These are phyloP conservation scores for Cercophora samala DNA, from an alignment of 495 filamentous ascomycete genomes.

Conservation along the genomic window DNA sequence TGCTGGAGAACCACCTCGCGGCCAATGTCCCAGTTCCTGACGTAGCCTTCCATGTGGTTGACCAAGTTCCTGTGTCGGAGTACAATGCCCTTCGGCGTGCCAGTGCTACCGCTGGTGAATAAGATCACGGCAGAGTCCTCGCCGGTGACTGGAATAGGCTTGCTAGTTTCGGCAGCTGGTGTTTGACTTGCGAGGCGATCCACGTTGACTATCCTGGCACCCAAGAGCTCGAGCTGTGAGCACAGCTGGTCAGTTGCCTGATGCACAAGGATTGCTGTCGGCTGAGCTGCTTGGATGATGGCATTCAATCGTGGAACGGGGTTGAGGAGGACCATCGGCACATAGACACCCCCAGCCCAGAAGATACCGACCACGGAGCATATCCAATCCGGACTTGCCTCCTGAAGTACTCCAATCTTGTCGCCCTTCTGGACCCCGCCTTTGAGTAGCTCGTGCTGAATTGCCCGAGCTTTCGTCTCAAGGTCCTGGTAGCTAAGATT, in stretches of 20 bases:
- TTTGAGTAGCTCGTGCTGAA: too few relatives aligned
- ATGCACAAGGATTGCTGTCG: conserved; percentile 38
- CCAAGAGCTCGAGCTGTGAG: too few relatives aligned
- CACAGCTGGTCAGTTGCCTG: too few relatives aligned
- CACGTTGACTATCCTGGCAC: too few relatives aligned
- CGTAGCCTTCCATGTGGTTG: conserved; percentile 21
- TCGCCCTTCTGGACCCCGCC: too few relatives aligned
- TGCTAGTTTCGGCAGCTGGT: not conserved
- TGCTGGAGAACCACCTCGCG: conserved; percentile 32
- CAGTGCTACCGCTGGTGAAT: conserved; percentile 15
- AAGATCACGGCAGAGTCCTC: not conserved
- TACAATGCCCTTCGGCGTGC: conserved; percentile 11
- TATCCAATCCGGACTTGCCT: conserved; percentile 43
- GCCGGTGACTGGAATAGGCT: not conserved
- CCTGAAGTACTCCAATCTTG: too few relatives aligned
- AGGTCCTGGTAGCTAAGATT: too few relatives aligned
- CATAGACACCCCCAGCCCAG: conserved; percentile 47
- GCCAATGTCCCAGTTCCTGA: conserved; percentile 13
- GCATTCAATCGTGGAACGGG: conserved; percentile 23
- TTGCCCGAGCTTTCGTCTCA: too few relatives aligned
- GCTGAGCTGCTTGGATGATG: conserved; percentile 18
- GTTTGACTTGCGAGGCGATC: too few relatives aligned
- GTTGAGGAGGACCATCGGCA: conserved; percentile 49
- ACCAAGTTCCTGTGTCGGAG: conserved; percentile 17
- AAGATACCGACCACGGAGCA: conserved; percentile 53